A percentile compares a stretch with the other conserved stretches of the same genome.
Conservation (phyloP, 2,329 filamentous ascomycete species). For the Herpotrichia juniperi region DNA sequence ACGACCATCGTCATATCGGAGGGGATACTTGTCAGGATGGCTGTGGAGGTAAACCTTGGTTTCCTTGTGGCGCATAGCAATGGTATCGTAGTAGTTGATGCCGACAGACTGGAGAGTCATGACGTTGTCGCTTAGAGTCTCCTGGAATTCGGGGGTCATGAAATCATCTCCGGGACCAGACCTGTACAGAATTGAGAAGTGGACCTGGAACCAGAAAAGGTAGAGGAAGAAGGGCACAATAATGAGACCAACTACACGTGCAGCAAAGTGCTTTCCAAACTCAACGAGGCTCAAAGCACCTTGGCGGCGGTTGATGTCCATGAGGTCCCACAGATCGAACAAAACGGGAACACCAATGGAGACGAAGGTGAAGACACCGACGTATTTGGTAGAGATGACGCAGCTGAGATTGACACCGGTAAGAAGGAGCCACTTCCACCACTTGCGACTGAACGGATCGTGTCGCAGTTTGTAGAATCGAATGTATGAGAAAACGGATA, state of each 20-base stretch:
- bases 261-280: conserved; percentile 88
- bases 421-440: conserved; percentile 99
- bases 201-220: conserved; percentile 99
- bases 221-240: conserved; percentile 96
- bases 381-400: conserved; percentile 98
- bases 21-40: conserved; percentile 84
- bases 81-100: conserved; percentile 87
- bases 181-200: conserved; percentile 85
- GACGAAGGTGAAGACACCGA: conserved; percentile 94
- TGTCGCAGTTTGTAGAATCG: conserved; percentile 97
- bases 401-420: conserved; percentile 95
- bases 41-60: conserved; percentile 97
- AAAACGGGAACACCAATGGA: conserved; percentile 92
- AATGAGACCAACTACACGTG: conserved; percentile 84
- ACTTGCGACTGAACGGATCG: conserved; percentile 87
- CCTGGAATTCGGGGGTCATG: conserved; percentile 98
- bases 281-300: conserved; percentile 79
- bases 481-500: conserved; percentile 92
- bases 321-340: conserved; percentile 93
- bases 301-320: conserved; percentile 84
- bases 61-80: conserved; percentile 93
- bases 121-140: conserved; percentile 91
- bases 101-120: conserved; percentile 87
- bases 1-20: conserved; percentile 95
- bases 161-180: conserved; percentile 98